Evolutionary conservation across 73 alveolate species (phyloP).

Genomic region (Uronychia binucleata): DNA sequence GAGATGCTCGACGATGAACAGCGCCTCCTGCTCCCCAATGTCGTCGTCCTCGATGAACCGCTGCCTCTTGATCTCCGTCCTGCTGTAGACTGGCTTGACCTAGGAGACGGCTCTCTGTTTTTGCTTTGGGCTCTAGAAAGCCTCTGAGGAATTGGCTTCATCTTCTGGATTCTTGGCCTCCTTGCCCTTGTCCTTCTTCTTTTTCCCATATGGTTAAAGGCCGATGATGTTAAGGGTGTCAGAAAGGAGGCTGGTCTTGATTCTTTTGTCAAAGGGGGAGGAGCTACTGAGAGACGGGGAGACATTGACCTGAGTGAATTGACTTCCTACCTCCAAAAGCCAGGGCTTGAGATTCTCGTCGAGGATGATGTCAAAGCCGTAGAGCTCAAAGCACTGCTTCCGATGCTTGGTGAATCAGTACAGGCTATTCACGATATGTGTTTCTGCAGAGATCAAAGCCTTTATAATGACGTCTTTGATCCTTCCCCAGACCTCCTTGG

Average conservation of each 20-base stretch:
- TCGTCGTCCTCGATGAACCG: neutral
- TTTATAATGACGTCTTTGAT: constrained; percentile 69
- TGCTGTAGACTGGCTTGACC: neutral
- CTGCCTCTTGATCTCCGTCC: neutral
- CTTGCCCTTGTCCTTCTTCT: constrained; percentile 45
- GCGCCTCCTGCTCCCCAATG: no score
- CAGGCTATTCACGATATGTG: neutral
- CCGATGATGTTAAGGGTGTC: constrained; percentile 87
- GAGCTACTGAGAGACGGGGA: constrained; percentile 88
- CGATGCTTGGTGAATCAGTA: constrained; percentile 52
- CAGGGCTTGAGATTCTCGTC: constrained; percentile 90
- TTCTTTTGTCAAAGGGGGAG: constrained; percentile 89
- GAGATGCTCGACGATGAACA: no score
- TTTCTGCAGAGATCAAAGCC: constrained; percentile 11
- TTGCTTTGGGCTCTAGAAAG: neutral
- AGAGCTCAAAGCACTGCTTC: constrained; percentile 84
- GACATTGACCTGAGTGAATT: constrained; percentile 64
- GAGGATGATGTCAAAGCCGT: constrained; percentile 91
- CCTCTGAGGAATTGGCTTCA: neutral
- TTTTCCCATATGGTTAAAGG: constrained; percentile 79
- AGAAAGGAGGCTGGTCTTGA: constrained; percentile 78
- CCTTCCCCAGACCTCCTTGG: constrained; percentile 41
- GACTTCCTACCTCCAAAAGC: constrained; percentile 74
- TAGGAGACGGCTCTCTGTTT: no score
- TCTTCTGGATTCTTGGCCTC: neutral